Conservation (phyloP, 768 basidiomycete genomes). For the Neoboletus brunneissimus region DNA sequence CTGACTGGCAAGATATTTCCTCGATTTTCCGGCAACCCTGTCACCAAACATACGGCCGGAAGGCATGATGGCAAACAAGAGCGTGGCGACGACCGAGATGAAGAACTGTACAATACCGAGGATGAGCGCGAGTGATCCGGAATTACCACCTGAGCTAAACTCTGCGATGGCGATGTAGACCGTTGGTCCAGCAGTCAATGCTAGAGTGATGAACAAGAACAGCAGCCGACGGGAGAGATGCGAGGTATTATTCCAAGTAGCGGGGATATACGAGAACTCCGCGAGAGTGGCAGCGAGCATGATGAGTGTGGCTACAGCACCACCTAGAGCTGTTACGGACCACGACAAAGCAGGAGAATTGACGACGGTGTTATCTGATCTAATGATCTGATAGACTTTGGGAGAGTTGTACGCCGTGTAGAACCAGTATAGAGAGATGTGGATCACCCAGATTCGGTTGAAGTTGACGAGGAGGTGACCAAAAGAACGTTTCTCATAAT, state of each 20-base stretch:
- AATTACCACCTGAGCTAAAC: constrained; percentile 48
- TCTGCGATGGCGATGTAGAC: constrained; percentile 92
- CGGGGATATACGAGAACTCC: constrained; percentile 97
- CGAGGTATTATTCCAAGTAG: constrained; percentile 98
- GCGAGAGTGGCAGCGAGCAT: constrained; percentile 93
- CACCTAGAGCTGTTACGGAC: constrained; percentile 93
- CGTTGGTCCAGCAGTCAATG: constrained; percentile 87
- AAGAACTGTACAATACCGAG: constrained; percentile 96
- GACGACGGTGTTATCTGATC: constrained; percentile 36
- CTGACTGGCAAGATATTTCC: constrained; percentile 97
- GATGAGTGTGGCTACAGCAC: constrained; percentile 92
- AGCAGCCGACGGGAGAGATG: constrained; percentile 89
- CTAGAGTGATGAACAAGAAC: constrained; percentile 89
- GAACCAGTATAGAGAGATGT: constrained; percentile 92
- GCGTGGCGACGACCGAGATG: constrained; percentile 81
- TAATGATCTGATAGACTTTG: constrained; percentile 63
- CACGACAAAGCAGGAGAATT: constrained; percentile 80
- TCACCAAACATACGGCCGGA: constrained; percentile 99
- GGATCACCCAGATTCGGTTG: constrained; percentile 99
- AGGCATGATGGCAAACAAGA: constrained; percentile 88
- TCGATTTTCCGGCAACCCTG: constrained; percentile 88
- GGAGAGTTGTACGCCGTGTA: constrained; percentile 96
- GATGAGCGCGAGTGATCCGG: constrained; percentile 79
- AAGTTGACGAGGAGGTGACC: constrained; percentile 98
- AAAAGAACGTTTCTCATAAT: constrained; percentile 95